Percentiles rank a stretch among this genome's conserved stretches.
Evolutionary conservation across 2,329 filamentous ascomycete genomes (phyloP).

Genomic region (Arthrobotrys musiformis): DNA sequence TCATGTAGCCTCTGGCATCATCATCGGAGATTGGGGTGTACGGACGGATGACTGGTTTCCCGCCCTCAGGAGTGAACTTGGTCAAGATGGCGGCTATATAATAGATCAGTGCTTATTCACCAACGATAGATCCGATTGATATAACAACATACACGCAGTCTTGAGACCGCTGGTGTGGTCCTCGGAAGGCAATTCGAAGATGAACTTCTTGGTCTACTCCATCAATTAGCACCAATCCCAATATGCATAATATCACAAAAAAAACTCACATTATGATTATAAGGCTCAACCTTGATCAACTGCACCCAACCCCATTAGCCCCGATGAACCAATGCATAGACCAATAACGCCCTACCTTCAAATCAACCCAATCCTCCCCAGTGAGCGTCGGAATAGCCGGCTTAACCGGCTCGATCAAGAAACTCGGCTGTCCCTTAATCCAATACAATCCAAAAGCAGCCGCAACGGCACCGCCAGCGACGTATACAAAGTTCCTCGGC

Average conservation of each 20-base stretch:
- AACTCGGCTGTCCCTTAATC: slow-evolving; percentile 55
- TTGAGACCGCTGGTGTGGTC: slow-evolving; percentile 85
- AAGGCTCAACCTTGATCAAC: slow-evolving; percentile 49
- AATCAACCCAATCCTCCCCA: slow-evolving; percentile 63
- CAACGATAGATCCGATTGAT: background rate
- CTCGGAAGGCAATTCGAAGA: slow-evolving; percentile 85
- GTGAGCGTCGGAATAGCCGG: slow-evolving; percentile 57
- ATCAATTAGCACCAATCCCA: slow-evolving; percentile 11
- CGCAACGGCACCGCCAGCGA: slow-evolving; percentile 70
- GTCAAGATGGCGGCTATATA: slow-evolving; percentile 79
- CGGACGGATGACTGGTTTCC: slow-evolving; percentile 88
- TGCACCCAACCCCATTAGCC: slow-evolving; percentile 6
- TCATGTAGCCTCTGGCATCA: slow-evolving; percentile 79
- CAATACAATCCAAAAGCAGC: slow-evolving; percentile 72
- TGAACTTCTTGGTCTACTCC: slow-evolving; percentile 74
- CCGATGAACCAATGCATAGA: too few relatives aligned
- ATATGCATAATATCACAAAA: background rate
- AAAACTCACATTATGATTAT: slow-evolving; percentile 48
- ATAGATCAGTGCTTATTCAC: background rate
- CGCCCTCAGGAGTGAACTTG: slow-evolving; percentile 85
- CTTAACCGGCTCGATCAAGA: slow-evolving; percentile 55
- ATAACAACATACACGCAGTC: slow-evolving; percentile 72
- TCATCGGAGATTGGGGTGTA: slow-evolving; percentile 95
- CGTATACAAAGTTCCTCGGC: slow-evolving; percentile 67
- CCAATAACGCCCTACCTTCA: slow-evolving; percentile 36